phyloP scores from a whole-genome alignment of 306 rosid genomes.

The Castanea sativa region DNA sequence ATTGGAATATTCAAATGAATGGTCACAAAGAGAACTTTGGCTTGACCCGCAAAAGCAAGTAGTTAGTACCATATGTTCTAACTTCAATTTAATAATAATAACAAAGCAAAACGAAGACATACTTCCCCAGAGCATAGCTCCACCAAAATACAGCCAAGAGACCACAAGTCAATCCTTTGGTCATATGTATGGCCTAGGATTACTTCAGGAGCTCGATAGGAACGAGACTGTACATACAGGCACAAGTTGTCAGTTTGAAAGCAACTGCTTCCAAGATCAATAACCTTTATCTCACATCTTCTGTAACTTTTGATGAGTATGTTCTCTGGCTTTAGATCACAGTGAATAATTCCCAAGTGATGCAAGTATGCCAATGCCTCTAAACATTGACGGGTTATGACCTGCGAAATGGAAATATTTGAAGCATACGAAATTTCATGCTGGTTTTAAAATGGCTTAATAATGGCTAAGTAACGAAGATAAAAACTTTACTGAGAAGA shows the following conservation, averaged over 20 bases:
- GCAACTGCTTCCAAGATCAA: slow-evolving; percentile 99
- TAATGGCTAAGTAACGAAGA: background rate
- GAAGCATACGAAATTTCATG: slow-evolving; percentile 16
- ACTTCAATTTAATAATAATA: background rate
- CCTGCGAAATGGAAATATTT: slow-evolving; percentile 40
- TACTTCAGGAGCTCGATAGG: slow-evolving; percentile 98
- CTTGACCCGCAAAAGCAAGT: background rate
- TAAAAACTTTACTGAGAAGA: background rate
- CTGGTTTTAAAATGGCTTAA: slow-evolving; percentile 12
- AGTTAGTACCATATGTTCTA: background rate
- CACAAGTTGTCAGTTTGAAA: slow-evolving; percentile 80
- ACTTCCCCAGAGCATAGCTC: slow-evolving; percentile 97
- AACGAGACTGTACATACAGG: slow-evolving; percentile 93
- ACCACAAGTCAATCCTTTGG: slow-evolving; percentile 94
- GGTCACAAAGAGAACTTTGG: background rate
- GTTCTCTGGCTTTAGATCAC: slow-evolving; percentile 97
- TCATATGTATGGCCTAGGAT: slow-evolving; percentile 92
- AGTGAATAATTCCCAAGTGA: slow-evolving; percentile 82
- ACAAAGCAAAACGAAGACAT: slow-evolving; percentile 31
- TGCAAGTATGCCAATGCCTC: slow-evolving; percentile 94
- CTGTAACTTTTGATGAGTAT: slow-evolving; percentile 82
- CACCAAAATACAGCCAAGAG: slow-evolving; percentile 95
- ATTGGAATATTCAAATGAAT: background rate
- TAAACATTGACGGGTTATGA: slow-evolving; percentile 81
- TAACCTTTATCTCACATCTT: slow-evolving; percentile 86